Evolutionary conservation across 2,329 filamentous ascomycete species (phyloP), one percentile per base, ranked within the genome.

Genomic region (Botrytis fragariae): DNA sequence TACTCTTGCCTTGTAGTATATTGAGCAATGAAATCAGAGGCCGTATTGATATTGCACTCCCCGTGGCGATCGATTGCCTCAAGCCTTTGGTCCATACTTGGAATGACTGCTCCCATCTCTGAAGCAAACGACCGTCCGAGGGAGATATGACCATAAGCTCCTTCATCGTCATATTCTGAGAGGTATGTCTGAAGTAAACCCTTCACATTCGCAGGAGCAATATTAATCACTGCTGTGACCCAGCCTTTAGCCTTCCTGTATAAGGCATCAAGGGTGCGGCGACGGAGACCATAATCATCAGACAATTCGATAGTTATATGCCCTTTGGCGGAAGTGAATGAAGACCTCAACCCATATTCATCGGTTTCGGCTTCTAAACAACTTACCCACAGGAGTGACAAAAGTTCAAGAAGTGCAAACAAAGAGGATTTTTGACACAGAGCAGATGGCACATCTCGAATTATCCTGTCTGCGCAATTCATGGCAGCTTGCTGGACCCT

Each of bases 1-100:
- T 99, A 99, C 80, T 97, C 95, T 81, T 99, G 97, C 54, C 96
- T 92, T 39, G 94, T 97, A 5, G 95, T 98, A 81, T 99, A 99
- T 80, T 99, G 95, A 2, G 96, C 94, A 80, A 99, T 90, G 79
- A 99, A 97, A 81, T 98, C 95, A 3, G 96, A 98, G 0, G 93
- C 94, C 18, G 95, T 94, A 81, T 98, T 97, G 81, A 98, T 91
- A 75, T 89, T 89, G 71, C 89, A 89, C 65, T 91, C 89, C 29
- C 92, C 90, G 75, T 93, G 88, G 51, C 87, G 88, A 77, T 97
- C 93, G 67, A 99, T 90, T 10, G 93, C 95, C 78, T 89, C 91
- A 60, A 99, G 86, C 75, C 94, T 90, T 79, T 97, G 94, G 81
- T 99, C 95, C 16, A 92, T 95, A 8, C 88, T 87, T 8, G 97